phyloP scores from a whole-genome alignment of 2,329 filamentous ascomycete genomes.

The Aspergillus felis region DNA sequence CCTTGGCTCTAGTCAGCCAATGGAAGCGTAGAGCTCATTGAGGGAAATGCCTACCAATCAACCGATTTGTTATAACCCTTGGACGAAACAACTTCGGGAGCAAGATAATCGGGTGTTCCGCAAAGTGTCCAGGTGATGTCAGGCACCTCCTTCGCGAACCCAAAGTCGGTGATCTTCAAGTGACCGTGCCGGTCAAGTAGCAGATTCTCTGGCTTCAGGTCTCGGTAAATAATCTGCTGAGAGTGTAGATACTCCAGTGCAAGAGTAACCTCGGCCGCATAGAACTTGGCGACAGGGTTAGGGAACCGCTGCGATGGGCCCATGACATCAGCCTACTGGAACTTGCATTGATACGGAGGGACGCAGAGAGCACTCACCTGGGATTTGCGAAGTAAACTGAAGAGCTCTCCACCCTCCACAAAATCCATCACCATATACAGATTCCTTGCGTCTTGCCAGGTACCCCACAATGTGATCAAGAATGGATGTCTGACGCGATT shows the following conservation, averaged over 20 bases:
- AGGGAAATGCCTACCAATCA: constrained; percentile 70
- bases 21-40: no score
- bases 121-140: constrained; percentile 99
- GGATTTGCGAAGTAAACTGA: constrained; percentile 90
- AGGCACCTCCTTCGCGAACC: constrained; percentile 95
- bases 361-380: constrained; percentile 55
- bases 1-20: constrained; percentile 49
- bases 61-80: constrained; percentile 99
- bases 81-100: constrained; percentile 96
- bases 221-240: constrained; percentile 95
- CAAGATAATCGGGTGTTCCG: constrained; percentile 94
- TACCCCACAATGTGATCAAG: constrained; percentile 96
- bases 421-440: constrained; percentile 99
- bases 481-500: constrained; percentile 97
- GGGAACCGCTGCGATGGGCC: constrained; percentile 71
- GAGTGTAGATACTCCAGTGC: constrained; percentile 93
- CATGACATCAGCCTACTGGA: constrained; percentile 1
- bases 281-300: constrained; percentile 98
- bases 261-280: constrained; percentile 93
- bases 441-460: constrained; percentile 92
- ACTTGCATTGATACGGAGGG: constrained; percentile 4
- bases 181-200: constrained; percentile 89
- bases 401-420: constrained; percentile 95
- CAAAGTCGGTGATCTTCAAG: constrained; percentile 96
- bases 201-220: constrained; percentile 93